Evolutionary conservation across 2,329 filamentous ascomycete genomes (phyloP), one percentile per base, ranked within the genome.

Genomic region (Penicillium sp.): DNA sequence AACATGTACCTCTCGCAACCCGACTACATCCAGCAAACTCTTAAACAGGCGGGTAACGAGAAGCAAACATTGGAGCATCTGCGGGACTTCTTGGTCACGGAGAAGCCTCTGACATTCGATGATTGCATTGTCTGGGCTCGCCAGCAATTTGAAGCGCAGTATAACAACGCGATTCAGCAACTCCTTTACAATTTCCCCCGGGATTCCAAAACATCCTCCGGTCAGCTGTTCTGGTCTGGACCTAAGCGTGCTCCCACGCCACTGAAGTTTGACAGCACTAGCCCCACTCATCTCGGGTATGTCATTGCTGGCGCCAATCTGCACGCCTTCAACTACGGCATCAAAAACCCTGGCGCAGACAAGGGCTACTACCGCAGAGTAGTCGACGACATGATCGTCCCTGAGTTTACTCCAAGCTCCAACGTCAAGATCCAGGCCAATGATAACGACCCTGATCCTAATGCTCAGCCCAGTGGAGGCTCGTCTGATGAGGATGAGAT

Each of bases 61-160:
- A 96, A 96, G 79, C 88, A 92, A 61, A 96, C 92, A 1, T 74
- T 99, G 39, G 92, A 97, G 78, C 93, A 86, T 50, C 86, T 99
- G 53, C 88, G 90, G 11, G 92, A 96, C 68, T 97, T 88, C 72
- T 81, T 99, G 49, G 92, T 96, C 38, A 91, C 90, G 0, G 91
- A 97, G 65, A 94, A 96, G 73, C 93, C 94, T 4, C 80, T 92
- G 55, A 92, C 86, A 24, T 97, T 96, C 67, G 93, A 97, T 70
- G 93, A 99, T 75, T 99, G 94, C 71, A 92, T 99, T 67, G 87
- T 91, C 63, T 99, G 94, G 94, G 94, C 91, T 22, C 90, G 94
- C 45, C 84, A 90, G 70, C 84, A 96, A 65, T 99, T 99, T 61
- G 94, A 99, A 81, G 91, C 90, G 73, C 91, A 97, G 75, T 99